Evolutionary conservation across 345 rosid species (phyloP), one percentile per base, ranked within the genome.

Genomic region (Tarenaya hassleriana): DNA sequence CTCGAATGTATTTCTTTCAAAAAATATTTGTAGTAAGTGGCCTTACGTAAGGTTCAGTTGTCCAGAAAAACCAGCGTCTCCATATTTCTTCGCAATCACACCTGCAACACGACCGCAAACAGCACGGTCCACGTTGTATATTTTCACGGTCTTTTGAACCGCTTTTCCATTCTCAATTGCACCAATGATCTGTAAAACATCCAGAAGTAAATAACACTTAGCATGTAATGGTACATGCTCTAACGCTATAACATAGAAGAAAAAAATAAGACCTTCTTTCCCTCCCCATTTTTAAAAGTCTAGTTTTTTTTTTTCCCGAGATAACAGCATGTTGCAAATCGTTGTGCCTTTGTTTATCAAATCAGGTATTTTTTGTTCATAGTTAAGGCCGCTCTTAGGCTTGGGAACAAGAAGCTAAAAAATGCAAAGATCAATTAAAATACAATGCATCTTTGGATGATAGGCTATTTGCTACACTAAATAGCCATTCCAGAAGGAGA

Each of bases 11-110:
- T n/a, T n/a, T n/a, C n/a, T n/a, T n/a, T n/a, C n/a, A n/a, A n/a
- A n/a, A n/a, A n/a, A n/a, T n/a, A n/a, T n/a, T n/a, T n/a, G n/a
- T n/a, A n/a, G n/a, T n/a, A n/a, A n/a, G n/a, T n/a, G 29, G 13
- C 60, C 88, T 81, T 71, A 92, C 98, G 91, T 81, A 51, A 92
- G 70, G 60, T 92, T 92, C 62, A 92, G 78, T 75, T 88, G 96
- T 63, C 98, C 98, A 0, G 98, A 95, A 70, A 92, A 92, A 55
- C 98, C 96, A 57, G 95, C 81, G 71, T 92, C 96, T 29, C 98
- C 98, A 62, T 92, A 88, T 63, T 80, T 92, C 79, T 85, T 88
- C 20, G 98, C 98, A 14, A 88, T 60, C 27, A 65, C 95, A 10
- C 98, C 98, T 17, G 96, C 87, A 65, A 85, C 34, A 44, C 98